Conservation (phyloP, 2,329 filamentous ascomycete genomes). For the Exophiala viscosa region DNA sequence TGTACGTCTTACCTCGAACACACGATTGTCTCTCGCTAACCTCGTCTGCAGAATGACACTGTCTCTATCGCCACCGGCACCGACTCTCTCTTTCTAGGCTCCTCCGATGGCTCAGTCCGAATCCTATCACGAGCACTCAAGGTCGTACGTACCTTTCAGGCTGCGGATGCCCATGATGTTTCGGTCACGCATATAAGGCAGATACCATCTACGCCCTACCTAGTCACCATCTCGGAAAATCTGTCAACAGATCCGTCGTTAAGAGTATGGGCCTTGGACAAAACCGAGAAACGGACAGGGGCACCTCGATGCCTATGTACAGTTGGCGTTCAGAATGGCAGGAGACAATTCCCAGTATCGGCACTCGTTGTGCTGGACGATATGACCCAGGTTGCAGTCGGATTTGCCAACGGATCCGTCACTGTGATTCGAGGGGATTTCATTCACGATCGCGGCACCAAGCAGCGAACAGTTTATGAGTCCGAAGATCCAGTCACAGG, state of each 20-base stretch:
- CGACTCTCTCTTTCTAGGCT: slow-evolving; percentile 84
- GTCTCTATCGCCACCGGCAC: slow-evolving; percentile 82
- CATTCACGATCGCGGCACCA: slow-evolving; percentile 89
- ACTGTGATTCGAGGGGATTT: slow-evolving; percentile 91
- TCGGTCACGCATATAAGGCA: slow-evolving; percentile 90
- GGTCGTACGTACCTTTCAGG: slow-evolving; percentile 78
- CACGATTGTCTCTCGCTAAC: slow-evolving; percentile 11
- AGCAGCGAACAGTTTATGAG: slow-evolving; percentile 91
- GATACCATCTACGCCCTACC: slow-evolving; percentile 76
- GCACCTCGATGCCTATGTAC: slow-evolving; percentile 84
- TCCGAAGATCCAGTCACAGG: slow-evolving; percentile 95
- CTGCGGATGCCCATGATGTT: slow-evolving; percentile 62
- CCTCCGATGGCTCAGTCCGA: slow-evolving; percentile 77
- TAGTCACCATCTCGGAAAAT: slow-evolving; percentile 81
- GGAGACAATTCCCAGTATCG: slow-evolving; percentile 90
- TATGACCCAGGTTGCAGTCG: slow-evolving; percentile 86
- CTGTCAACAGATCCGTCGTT: slow-evolving; percentile 80
- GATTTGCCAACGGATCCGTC: slow-evolving; percentile 92
- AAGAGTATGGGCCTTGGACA: slow-evolving; percentile 97
- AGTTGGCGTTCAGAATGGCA: slow-evolving; percentile 79
- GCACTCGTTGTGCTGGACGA: slow-evolving; percentile 85
- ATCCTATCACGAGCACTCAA: slow-evolving; percentile 87
- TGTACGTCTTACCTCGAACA: slow-evolving; percentile 47
- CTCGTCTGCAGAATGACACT: slow-evolving; percentile 57
- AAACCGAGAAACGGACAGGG: slow-evolving; percentile 88